Base-by-base conservation (phyloP, 495 filamentous ascomycete species). In the Friedmanniomyces endolithicus region DNA sequence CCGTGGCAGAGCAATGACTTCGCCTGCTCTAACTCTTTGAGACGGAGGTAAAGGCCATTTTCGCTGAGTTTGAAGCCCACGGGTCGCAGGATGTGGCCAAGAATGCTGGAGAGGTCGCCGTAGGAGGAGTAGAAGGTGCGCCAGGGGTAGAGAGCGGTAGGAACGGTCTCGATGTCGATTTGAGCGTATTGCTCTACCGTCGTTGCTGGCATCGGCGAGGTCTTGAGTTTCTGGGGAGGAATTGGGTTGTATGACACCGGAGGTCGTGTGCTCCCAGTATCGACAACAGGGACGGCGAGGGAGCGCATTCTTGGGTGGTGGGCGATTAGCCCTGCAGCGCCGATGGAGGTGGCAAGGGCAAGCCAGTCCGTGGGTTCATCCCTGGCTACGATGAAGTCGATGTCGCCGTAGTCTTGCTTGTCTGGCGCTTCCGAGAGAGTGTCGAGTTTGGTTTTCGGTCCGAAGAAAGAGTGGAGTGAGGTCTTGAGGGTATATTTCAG, bases 51-150 rank as follows among this genome's bases (percentile, higher is more conserved):
- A 19, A 87, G 57, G 6, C 78, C 83, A 0, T 56, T 58, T 53
- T 82, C 72, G 57, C 80, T 84, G 37, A 77, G 70, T 0, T 79
- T 84, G 20, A 87, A 71, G 11, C 85, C 83, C 27, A 78, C 77
- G 0, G 73, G 73, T 7, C 81, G 71, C 17, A 84, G 77, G 14
- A 69, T 78, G 29, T 72, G 69, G 0, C 84, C 83, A 0, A 88
- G 60, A 0, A 88, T 69, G 43, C 80, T 82, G 77, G 77, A 80
- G 0, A 87, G 59, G 52, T 86, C 85, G 31, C 82, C 78, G 48
- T 86, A 80, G 1, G 75, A 74, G 11, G 78, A 65, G 59, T 78
- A 78, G 64, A 85, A 84, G 24, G 76, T 63, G 52, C 72, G 66
- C 84, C 85, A 87, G 12, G 71, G 68, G 11, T 81, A 70, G 1